A percentile compares a stretch with the other conserved stretches of the same genome.
These are phyloP conservation scores for Lachnellula subtilissima DNA, from an alignment of 2,329 filamentous ascomycete genomes.

Conservation along the genomic window DNA sequence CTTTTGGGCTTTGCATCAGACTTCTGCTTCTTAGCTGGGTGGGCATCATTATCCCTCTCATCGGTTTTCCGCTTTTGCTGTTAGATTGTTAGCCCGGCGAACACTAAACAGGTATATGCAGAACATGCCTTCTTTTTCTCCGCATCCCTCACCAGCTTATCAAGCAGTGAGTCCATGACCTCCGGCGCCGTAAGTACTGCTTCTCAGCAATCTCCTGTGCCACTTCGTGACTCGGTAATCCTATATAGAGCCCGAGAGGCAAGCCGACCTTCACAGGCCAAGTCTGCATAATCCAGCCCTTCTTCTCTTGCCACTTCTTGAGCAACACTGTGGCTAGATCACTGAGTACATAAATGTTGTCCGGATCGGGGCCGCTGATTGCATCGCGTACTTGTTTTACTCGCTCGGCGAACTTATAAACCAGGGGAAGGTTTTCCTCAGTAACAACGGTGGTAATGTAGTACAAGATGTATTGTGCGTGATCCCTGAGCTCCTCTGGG, in stretches of 20 bases:
- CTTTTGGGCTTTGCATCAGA: slow-evolving; percentile 18
- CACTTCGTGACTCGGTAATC: slow-evolving; percentile 68
- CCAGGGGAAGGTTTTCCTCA: slow-evolving; percentile 79
- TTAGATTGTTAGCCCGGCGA: slow-evolving; percentile 8
- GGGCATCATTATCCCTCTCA: slow-evolving; percentile 22
- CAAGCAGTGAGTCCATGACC: slow-evolving; percentile 63
- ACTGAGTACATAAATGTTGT: slow-evolving; percentile 78
- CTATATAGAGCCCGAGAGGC: slow-evolving; percentile 71
- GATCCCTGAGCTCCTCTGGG: slow-evolving; percentile 68
- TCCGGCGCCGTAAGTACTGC: slow-evolving; percentile 71
- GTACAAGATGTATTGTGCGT: slow-evolving; percentile 84
- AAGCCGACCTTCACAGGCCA: slow-evolving; percentile 77
- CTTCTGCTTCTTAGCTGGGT: slow-evolving; percentile 21
- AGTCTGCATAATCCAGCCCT: slow-evolving; percentile 79
- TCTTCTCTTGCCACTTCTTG: slow-evolving; percentile 78
- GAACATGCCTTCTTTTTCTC: slow-evolving; percentile 54
- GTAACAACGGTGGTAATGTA: slow-evolving; percentile 79
- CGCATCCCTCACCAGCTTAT: slow-evolving; percentile 59
- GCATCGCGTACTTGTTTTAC: slow-evolving; percentile 87
- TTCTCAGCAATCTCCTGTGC: slow-evolving; percentile 84
- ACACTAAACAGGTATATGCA: slow-evolving; percentile 7
- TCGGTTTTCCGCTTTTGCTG: slow-evolving; percentile 28
- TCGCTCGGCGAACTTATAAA: slow-evolving; percentile 87
- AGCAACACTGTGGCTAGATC: slow-evolving; percentile 82
- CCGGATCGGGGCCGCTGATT: slow-evolving; percentile 61